A percentile compares a stretch with the other conserved stretches of the same genome.
phyloP scores from a whole-genome alignment of 805 yeast genomes.

The Ascoidea asiatica region DNA sequence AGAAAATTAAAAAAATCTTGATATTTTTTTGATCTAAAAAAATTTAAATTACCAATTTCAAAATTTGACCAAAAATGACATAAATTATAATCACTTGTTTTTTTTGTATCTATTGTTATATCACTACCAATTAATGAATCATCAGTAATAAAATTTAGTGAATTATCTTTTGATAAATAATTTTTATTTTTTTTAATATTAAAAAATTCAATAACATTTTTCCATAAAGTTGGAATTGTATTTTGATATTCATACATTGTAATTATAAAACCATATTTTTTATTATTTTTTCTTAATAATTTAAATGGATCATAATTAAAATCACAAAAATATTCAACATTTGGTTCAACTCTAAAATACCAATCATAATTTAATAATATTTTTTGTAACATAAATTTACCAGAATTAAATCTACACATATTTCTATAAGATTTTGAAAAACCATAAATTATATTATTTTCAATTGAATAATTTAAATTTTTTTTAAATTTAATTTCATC shows the following conservation, averaged over 20 bases:
- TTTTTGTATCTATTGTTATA: conserved; percentile 25
- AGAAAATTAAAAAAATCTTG: conserved; percentile 45
- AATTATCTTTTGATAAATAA: conserved; percentile 48
- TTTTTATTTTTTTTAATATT: conserved; percentile 39
- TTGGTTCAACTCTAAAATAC: conserved; percentile 95
- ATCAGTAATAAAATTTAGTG: conserved; percentile 43
- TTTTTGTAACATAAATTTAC: conserved; percentile 75
- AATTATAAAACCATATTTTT: conserved; percentile 81
- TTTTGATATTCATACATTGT: conserved; percentile 69
- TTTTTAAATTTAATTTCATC: conserved; percentile 41
- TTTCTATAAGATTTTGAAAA: conserved; percentile 61
- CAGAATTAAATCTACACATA: conserved; percentile 93
- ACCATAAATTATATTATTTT: conserved; percentile 47
- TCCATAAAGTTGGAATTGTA: conserved; percentile 82
- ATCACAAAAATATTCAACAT: conserved; percentile 80
- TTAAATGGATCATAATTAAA: conserved; percentile 79
- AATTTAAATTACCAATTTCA: conserved; percentile 59
- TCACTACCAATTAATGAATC: conserved; percentile 30
- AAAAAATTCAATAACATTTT: conserved; percentile 51
- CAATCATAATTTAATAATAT: conserved; percentile 63
- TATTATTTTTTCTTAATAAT: conserved; percentile 59
- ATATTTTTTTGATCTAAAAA: conserved; percentile 58
- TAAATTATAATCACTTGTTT: conserved; percentile 47
- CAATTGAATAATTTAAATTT: conserved; percentile 28
- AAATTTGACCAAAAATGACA: conserved; percentile 88